These are phyloP conservation scores for Backusella mclennaniae DNA, from an alignment of 192 early-diverging fungal species.

Conservation along the genomic window DNA sequence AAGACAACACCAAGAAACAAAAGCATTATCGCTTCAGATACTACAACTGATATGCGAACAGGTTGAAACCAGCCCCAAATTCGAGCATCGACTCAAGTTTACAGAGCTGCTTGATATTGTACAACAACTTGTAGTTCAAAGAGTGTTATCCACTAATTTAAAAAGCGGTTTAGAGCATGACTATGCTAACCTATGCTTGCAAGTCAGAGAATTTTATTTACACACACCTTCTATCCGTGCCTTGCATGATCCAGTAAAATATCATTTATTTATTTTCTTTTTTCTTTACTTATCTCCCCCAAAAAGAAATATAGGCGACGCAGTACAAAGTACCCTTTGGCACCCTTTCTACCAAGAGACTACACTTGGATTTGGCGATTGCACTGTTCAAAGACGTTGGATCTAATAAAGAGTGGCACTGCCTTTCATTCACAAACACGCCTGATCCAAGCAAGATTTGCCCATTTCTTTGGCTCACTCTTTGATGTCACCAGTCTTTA, in stretches of 20 bases:
- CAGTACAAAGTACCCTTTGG: slow-evolving; percentile 36
- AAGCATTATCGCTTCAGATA: background rate
- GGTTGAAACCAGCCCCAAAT: slow-evolving; percentile 14
- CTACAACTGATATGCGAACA: slow-evolving; percentile 20
- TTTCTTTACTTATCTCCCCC: too few species aligned
- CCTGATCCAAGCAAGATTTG: slow-evolving; percentile 19
- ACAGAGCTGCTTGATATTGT: slow-evolving; percentile 27
- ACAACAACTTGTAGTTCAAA: slow-evolving; percentile 21
- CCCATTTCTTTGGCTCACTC: slow-evolving; percentile 33
- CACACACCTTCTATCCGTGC: slow-evolving; percentile 33
- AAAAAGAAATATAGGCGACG: slow-evolving; percentile 39
- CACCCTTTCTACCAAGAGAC: slow-evolving; percentile 40
- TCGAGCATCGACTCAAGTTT: slow-evolving; percentile 25
- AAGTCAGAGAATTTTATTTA: slow-evolving; percentile 30
- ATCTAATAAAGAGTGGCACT: background rate
- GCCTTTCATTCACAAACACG: background rate
- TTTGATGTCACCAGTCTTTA: slow-evolving; percentile 35
- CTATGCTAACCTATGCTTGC: slow-evolving; percentile 32
- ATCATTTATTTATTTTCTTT: background rate
- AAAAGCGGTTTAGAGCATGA: slow-evolving; percentile 14
- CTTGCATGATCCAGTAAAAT: slow-evolving; percentile 35
- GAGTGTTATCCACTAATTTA: slow-evolving; percentile 16
- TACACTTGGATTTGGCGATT: slow-evolving; percentile 33
- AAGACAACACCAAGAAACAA: slow-evolving; percentile 44
- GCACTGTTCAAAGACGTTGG: slow-evolving; percentile 14